These are phyloP conservation scores for Diaporthe destruens DNA, from an alignment of 2,329 filamentous ascomycete species.

Conservation along the genomic window DNA sequence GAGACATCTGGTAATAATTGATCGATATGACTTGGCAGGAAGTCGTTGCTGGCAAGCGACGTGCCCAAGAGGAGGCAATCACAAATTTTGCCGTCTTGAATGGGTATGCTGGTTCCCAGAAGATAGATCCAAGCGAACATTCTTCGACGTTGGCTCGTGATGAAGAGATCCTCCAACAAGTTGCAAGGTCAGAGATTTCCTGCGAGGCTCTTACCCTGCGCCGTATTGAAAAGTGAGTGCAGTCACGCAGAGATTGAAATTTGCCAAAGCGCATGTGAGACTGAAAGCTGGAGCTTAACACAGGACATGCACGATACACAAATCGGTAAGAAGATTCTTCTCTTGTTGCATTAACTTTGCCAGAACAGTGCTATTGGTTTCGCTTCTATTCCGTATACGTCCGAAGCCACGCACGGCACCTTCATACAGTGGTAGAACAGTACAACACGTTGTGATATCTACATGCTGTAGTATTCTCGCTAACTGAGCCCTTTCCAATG, in stretches of 20 bases:
- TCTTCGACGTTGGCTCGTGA: background rate
- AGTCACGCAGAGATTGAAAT: background rate
- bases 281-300: background rate
- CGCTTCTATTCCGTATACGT: too few species aligned
- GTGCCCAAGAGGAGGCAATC: slow-evolving; percentile 2
- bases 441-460: background rate
- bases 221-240: slow-evolving; percentile 24
- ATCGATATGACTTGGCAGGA: slow-evolving; percentile 29
- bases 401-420: too few species aligned
- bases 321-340: slow-evolving; percentile 3
- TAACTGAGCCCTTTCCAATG: background rate
- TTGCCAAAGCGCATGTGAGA: background rate
- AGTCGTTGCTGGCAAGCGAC: slow-evolving; percentile 33
- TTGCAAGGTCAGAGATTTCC: background rate
- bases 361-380: too few species aligned
- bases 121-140: background rate
- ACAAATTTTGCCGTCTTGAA: background rate
- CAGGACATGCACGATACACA: slow-evolving; percentile 26
- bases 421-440: too few species aligned
- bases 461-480: background rate
- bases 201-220: background rate
- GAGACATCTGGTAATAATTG: too few species aligned
- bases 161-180: background rate
- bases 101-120: background rate
- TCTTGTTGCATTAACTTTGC: background rate